phyloP scores from a whole-genome alignment of 768 basidiomycete genomes.

The Leucosporidium scottii region DNA sequence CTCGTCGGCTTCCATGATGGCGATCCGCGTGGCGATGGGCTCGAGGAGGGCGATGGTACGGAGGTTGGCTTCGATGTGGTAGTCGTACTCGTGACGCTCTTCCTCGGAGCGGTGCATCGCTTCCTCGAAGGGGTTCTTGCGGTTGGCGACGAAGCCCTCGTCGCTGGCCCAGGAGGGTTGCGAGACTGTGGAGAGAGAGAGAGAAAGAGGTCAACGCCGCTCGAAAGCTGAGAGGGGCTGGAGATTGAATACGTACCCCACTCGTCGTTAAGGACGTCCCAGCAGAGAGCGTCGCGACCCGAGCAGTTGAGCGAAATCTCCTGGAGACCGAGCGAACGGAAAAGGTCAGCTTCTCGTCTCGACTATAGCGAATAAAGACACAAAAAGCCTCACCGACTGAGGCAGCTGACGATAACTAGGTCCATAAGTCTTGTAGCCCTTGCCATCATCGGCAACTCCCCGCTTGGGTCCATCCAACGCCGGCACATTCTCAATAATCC shows the following conservation, averaged over 20 bases:
- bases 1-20: constrained; percentile 83
- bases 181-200: constrained; percentile 51
- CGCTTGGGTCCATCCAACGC: constrained; percentile 59
- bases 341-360: neutral
- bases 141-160: constrained; percentile 85
- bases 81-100: constrained; percentile 95
- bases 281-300: constrained; percentile 85
- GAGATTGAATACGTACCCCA: constrained; percentile 50
- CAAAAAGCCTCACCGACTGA: constrained; percentile 69
- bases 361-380: neutral
- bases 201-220: neutral
- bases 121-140: constrained; percentile 95
- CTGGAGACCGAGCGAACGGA: constrained; percentile 44
- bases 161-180: constrained; percentile 98
- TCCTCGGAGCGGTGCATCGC: constrained; percentile 94
- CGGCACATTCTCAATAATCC: constrained; percentile 66
- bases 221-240: neutral
- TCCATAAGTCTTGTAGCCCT: constrained; percentile 54
- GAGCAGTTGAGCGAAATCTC: constrained; percentile 86
- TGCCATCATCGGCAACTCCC: constrained; percentile 47
- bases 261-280: constrained; percentile 90
- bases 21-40: constrained; percentile 73
- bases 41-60: constrained; percentile 88
- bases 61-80: constrained; percentile 80
- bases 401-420: constrained; percentile 90